Base-by-base conservation (phyloP, 768 basidiomycete species). In the Solioccasus polychromus region DNA sequence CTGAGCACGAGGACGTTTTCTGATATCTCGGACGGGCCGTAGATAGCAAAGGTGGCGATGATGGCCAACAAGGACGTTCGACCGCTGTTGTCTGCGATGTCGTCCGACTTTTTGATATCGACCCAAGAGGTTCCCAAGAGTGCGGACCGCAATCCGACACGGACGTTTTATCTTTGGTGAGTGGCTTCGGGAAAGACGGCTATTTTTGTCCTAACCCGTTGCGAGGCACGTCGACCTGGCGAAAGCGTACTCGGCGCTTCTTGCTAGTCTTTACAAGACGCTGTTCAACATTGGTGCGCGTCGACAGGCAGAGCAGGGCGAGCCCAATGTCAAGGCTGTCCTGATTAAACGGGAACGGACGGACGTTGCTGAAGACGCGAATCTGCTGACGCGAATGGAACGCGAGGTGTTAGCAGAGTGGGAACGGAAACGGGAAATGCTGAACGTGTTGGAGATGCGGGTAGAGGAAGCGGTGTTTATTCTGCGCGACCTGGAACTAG, bases 1-100 rank as follows among this genome's bases (percentile, higher is more conserved):
- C 28, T 37, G 22, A 49, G 31, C 35, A 22, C 24, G 19, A n/a
- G 18, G 7, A 5, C 36, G 0, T 14, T 11, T 40, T n/a, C n/a
- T 48, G 30, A 59, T 22, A 7, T 28, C 20, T 39, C 32, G 15
- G 26, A 24, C 30, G n/a, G 15, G 22, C n/a, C 24, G 12, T 54
- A 98, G 94, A 83, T 99, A 38, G 88, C 91, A 24, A 95, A 95
- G 65, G 74, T 86, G 39, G 89, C 91, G 15, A 91, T 99, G 89
- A 87, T 98, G 75, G 79, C 90, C 2, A 75, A 86, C 26, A 92
- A 90, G 62, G 88, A 92, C 52, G 85, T 89, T 42, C 83, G 94
- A 42, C 83, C 85, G 10, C 69, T 91, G 35, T 73, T 97, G 43
- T 78, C 88, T 17, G 79, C 81, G 3, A 77, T 99, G 39, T 83